A percentile compares a stretch with the other conserved stretches of the same genome.
These are phyloP conservation scores for Xylariaceae sp. DNA, from an alignment of 2,329 filamentous ascomycete genomes.

Conservation along the genomic window DNA sequence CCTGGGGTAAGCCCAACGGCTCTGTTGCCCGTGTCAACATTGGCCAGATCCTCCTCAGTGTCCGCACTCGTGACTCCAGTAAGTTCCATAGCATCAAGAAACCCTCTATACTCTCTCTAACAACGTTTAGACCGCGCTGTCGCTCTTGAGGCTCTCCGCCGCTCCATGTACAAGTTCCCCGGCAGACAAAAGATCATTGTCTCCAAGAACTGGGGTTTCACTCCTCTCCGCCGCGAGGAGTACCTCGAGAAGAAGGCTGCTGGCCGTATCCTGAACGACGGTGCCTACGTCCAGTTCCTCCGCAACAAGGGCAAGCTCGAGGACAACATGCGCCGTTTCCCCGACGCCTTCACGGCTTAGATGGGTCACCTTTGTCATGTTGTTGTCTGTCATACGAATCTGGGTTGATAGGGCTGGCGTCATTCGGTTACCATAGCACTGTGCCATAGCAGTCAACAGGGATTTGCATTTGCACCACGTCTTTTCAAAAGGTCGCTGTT, in stretches of 20 bases:
- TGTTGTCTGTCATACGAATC: conserved; percentile 26
- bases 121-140: conserved; percentile 66
- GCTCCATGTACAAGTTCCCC: conserved; percentile 99
- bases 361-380: conserved; percentile 20
- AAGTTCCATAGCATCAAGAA: conserved; percentile 37
- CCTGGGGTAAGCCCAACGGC: conserved; percentile 99
- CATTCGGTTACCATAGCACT: conserved; percentile 34
- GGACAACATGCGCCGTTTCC: conserved; percentile 91
- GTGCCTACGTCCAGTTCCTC: conserved; percentile 99
- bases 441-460: conserved; percentile 32
- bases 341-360: conserved; percentile 72
- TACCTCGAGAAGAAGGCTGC: conserved; percentile 93
- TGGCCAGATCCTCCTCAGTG: conserved; percentile 95
- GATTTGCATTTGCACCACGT: conserved; percentile 32
- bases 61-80: conserved; percentile 93
- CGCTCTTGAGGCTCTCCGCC: conserved; percentile 97
- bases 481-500: background rate
- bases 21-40: conserved; percentile 99
- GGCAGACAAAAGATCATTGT: conserved; percentile 99
- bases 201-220: conserved; percentile 99
- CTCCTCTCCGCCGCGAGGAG: conserved; percentile 93
- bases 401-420: conserved; percentile 32
- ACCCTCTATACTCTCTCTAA: background rate
- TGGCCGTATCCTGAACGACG: conserved; percentile 91
- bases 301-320: conserved; percentile 82